Evolutionary conservation across 768 basidiomycete species (phyloP).

Genomic region (Termitomyces sp.): DNA sequence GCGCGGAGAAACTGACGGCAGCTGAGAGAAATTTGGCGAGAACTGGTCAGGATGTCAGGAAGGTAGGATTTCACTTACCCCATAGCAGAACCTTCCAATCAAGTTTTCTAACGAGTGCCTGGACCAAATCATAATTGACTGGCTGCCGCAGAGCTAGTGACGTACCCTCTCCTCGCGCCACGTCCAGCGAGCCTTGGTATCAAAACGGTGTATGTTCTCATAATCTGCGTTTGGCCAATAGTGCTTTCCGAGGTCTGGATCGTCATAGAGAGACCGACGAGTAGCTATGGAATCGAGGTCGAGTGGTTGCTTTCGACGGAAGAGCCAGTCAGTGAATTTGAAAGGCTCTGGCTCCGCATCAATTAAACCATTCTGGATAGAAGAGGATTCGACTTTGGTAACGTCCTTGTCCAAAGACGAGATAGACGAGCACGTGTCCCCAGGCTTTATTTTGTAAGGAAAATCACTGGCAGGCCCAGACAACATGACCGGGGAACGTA

Average conservation of each 20-base stretch:
- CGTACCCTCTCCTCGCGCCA: slow-evolving; percentile 44
- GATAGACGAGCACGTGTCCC: slow-evolving; percentile 4
- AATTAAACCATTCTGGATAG: slow-evolving; percentile 20
- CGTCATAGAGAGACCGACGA: slow-evolving; percentile 47
- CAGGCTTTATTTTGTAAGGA: neutral
- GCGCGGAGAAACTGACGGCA: slow-evolving; percentile 49
- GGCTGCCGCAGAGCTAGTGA: neutral
- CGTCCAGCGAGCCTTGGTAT: slow-evolving; percentile 55
- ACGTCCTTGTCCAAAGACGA: slow-evolving; percentile 2
- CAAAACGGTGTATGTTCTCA: slow-evolving; percentile 53
- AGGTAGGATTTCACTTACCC: slow-evolving; percentile 16
- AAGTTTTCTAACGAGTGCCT: slow-evolving; percentile 47
- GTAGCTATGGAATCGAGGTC: slow-evolving; percentile 39
- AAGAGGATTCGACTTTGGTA: slow-evolving; percentile 10
- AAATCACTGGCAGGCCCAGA: neutral
- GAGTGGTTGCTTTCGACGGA: slow-evolving; percentile 19
- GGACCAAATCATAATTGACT: neutral
- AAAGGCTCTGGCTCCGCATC: slow-evolving; percentile 31
- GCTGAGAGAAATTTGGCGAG: slow-evolving; percentile 18
- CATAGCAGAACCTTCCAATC: slow-evolving; percentile 60
- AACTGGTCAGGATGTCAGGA: neutral
- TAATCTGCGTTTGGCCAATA: slow-evolving; percentile 47
- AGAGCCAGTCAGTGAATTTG: slow-evolving; percentile 28
- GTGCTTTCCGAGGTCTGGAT: slow-evolving; percentile 36
- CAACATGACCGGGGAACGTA: neutral